These are phyloP conservation scores for Parascedosporium putredinis DNA, from an alignment of 2,329 filamentous ascomycete genomes.

Conservation along the genomic window DNA sequence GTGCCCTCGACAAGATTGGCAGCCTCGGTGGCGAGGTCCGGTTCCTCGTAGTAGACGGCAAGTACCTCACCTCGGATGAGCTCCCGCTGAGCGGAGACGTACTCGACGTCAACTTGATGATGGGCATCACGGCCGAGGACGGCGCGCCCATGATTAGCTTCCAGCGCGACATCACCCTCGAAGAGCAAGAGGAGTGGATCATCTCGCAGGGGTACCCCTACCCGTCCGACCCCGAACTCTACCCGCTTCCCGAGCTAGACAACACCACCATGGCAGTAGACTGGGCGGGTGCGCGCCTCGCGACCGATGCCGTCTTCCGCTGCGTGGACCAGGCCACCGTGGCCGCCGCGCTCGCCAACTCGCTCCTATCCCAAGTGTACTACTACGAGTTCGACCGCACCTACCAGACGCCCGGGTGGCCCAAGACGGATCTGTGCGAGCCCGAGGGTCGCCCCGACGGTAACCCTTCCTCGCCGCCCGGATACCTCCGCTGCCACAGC, in stretches of 20 bases:
- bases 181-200: conserved; percentile 15
- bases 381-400: conserved; percentile 29
- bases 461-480: conserved; percentile 20
- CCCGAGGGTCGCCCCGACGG: conserved; percentile 22
- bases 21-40: conserved; percentile 20
- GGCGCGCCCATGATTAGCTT: conserved; percentile 23
- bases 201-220: conserved; percentile 11
- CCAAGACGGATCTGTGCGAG: conserved; percentile 28
- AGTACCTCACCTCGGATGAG: conserved; percentile 16
- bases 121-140: conserved; percentile 26
- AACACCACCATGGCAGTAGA: conserved; percentile 19
- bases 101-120: conserved; percentile 16
- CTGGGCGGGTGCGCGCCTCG: conserved; percentile 23
- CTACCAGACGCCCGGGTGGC: conserved; percentile 22
- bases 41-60: conserved; percentile 19
- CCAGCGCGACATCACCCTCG: conserved; percentile 15
- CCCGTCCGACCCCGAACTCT: conserved; percentile 14
- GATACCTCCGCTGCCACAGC: conserved; percentile 31
- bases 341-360: conserved; percentile 19
- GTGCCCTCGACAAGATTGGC: conserved; percentile 31
- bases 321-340: conserved; percentile 24
- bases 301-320: conserved; percentile 16
- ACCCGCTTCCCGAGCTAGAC: conserved; percentile 11
- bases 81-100: conserved; percentile 17
- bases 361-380: conserved; percentile 21